Conservation (phyloP, 2,329 filamentous ascomycete species). For the Blastomyces percursus region DNA sequence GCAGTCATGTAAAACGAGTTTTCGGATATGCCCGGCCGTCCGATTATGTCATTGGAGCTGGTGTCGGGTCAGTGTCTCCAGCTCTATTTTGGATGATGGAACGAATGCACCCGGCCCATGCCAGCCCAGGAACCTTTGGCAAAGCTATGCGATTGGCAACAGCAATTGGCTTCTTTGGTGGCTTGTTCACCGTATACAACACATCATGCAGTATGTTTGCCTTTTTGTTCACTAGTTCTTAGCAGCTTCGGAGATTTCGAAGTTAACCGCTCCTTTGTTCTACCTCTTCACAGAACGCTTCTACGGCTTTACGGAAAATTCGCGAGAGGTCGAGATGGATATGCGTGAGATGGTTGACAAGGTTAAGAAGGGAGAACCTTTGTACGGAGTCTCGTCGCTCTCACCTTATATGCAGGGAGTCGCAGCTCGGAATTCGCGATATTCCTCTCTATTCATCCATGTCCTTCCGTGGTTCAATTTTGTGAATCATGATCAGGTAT, state of each 20-base stretch:
- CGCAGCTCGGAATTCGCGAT: slow-evolving; percentile 82
- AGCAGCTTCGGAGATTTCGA: neutral
- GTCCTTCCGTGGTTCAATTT: slow-evolving; percentile 96
- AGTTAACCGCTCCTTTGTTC: slow-evolving; percentile 5
- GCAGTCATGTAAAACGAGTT: slow-evolving; percentile 82
- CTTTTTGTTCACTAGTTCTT: neutral
- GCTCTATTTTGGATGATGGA: slow-evolving; percentile 68
- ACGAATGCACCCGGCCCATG: slow-evolving; percentile 70
- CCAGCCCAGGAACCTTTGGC: slow-evolving; percentile 70
- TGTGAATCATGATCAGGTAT: slow-evolving; percentile 74
- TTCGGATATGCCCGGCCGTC: slow-evolving; percentile 73
- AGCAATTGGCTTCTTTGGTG: slow-evolving; percentile 61
- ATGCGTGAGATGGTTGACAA: slow-evolving; percentile 97
- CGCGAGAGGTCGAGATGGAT: slow-evolving; percentile 84
- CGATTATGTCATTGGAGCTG: slow-evolving; percentile 65
- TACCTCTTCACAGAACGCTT: slow-evolving; percentile 59
- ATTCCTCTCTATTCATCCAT: slow-evolving; percentile 72
- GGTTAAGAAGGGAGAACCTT: slow-evolving; percentile 80
- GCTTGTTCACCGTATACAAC: slow-evolving; percentile 77
- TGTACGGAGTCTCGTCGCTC: slow-evolving; percentile 72
- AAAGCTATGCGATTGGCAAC: slow-evolving; percentile 70
- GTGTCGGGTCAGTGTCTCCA: slow-evolving; percentile 61
- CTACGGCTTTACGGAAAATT: slow-evolving; percentile 89
- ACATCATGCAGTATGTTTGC: slow-evolving; percentile 62
- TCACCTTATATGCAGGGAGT: slow-evolving; percentile 89